A percentile compares a stretch with the other conserved stretches of the same genome.
Conservation (phyloP, 768 basidiomycete species). For the Phaffia australis region DNA sequence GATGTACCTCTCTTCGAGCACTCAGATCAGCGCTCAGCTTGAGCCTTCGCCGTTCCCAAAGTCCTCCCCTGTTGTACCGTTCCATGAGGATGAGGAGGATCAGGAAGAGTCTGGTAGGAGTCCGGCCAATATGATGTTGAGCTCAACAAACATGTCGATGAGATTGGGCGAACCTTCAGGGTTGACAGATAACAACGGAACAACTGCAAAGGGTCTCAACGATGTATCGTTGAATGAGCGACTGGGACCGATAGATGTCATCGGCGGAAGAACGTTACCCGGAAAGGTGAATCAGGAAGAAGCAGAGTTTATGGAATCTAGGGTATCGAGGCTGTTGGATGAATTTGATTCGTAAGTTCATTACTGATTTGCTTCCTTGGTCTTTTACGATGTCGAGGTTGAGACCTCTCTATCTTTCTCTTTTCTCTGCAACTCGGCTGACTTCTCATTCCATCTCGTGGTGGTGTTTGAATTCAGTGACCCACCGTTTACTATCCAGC, state of each 20-base stretch:
- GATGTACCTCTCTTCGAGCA: no score
- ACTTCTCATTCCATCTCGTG: neutral
- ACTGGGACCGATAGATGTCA: slow-evolving; percentile 30
- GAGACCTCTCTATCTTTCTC: neutral
- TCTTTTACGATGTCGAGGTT: slow-evolving; percentile 22
- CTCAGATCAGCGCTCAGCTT: no score
- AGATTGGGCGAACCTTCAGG: neutral
- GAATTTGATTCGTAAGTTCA: slow-evolving; percentile 59
- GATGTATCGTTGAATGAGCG: slow-evolving; percentile 19
- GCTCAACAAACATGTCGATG: slow-evolving; percentile 25
- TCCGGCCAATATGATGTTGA: slow-evolving; percentile 44
- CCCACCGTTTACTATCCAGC: slow-evolving; percentile 39
- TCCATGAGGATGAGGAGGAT: neutral
- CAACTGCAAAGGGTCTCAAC: slow-evolving; percentile 27
- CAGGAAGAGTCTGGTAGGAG: neutral
- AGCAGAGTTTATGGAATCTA: slow-evolving; percentile 48
- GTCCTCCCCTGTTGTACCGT: no score
- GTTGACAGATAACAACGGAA: neutral
- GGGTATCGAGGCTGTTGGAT: slow-evolving; percentile 56
- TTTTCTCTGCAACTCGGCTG: neutral
- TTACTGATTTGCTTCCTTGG: neutral
- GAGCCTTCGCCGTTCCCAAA: no score
- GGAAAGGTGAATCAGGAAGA: slow-evolving; percentile 54
- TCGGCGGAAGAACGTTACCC: slow-evolving; percentile 45
- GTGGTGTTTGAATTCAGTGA: slow-evolving; percentile 17